A percentile compares a stretch with the other conserved stretches of the same genome.
Conservation (phyloP, 2,329 filamentous ascomycete species). For the Calonectria hongkongensis region DNA sequence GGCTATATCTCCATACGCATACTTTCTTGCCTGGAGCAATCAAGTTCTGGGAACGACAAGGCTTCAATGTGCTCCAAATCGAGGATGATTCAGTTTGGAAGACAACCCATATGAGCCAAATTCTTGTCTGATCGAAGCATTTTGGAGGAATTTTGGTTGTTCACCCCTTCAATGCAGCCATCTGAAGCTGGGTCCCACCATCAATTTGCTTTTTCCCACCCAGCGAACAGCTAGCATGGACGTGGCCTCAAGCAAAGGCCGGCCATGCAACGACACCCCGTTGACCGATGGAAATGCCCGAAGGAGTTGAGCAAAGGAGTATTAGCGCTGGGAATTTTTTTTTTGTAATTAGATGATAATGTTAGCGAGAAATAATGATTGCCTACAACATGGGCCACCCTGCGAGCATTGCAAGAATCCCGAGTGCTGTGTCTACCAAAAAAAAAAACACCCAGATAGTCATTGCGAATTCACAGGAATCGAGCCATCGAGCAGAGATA, state of each 20-base stretch:
- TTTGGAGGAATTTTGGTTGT: neutral
- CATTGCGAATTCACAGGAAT: too few relatives aligned
- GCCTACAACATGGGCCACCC: too few relatives aligned
- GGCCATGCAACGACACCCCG: neutral
- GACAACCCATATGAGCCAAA: constrained; percentile 55
- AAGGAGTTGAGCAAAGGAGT: neutral
- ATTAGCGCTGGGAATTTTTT: neutral
- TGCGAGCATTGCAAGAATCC: too few relatives aligned
- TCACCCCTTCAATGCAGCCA: neutral
- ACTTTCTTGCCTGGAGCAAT: constrained; percentile 54
- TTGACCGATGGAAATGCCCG: neutral
- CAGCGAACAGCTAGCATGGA: neutral
- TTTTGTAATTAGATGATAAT: neutral
- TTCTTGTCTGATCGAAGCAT: neutral
- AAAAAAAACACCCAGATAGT: too few relatives aligned
- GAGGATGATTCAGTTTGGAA: constrained; percentile 54
- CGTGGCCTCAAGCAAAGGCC: neutral
- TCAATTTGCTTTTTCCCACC: neutral
- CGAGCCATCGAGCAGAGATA: too few relatives aligned
- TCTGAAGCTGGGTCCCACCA: neutral
- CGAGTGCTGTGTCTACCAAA: neutral
- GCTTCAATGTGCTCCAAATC: constrained; percentile 45
- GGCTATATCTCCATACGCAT: constrained; percentile 56
- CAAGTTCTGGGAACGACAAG: constrained; percentile 53
- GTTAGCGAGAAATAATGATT: neutral